Evolutionary conservation across 83 land plant genomes (phyloP), one percentile per base, ranked within the genome.

Genomic region (Picea engelmannii): DNA sequence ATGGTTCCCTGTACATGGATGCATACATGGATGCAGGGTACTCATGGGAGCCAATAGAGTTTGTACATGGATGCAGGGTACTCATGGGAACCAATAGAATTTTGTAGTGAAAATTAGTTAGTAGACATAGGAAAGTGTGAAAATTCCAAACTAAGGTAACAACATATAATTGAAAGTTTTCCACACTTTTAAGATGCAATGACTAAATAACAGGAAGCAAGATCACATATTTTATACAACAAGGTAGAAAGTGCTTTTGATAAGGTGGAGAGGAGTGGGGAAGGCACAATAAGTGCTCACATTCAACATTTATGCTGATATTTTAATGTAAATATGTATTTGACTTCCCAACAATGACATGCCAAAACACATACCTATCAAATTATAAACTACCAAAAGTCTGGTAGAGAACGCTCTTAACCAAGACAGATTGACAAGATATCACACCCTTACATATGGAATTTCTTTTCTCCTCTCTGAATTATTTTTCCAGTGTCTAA

Each of bases 11-110:
- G 31, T 31, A 31, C 31, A 31, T 31, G 31, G 31, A 31, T 31
- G 31, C 31, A 31, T 31, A 31, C 31, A 31, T 31, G 31, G 31
- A 31, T 31, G 31, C 31, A 31, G 31, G 31, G 31, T 31, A 31
- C 31, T 31, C 31, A 31, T 40, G 11, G 40, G 18, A 38, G 18
- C 40, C 40, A 27, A 40, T 7, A 42, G 18, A 40, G 42, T 40
- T 40, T 40, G 42, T 27, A 5, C 42, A 40, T 40, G 42, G 42
- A 3, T 40, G 4, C 42, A 40, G 27, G 95, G 95, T 86, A 92
- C 49, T 18, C 17, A 5, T 40, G 10, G 40, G 18, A 38, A 13
- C 40, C 38, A 27, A 40, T 6, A 40, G 20, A 1, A 18, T 18
- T 11, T 70, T 70, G 47, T 44, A 35, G 49, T 70, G 8, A 40